Conservation (phyloP, 2,329 filamentous ascomycete genomes). For the Pseudocercospora eumusae region DNA sequence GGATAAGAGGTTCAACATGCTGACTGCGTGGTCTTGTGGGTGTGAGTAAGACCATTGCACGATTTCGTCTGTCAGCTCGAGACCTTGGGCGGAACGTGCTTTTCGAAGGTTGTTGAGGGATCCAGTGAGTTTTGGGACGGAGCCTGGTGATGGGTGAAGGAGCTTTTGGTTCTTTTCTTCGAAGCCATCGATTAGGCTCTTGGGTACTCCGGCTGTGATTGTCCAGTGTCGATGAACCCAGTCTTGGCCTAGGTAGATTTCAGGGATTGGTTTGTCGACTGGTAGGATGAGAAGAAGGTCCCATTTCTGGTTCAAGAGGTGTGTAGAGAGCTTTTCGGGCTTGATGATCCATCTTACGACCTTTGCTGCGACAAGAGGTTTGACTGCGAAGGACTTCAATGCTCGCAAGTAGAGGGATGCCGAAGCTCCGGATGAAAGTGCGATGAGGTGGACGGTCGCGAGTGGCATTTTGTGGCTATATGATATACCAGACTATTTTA, state of each 20-base stretch:
- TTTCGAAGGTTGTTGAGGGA: conserved; percentile 37
- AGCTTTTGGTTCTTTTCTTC: conserved; percentile 44
- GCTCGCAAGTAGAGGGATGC: conserved; percentile 46
- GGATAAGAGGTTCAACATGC: conserved; percentile 65
- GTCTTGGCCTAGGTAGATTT: conserved; percentile 28
- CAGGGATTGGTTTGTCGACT: conserved; percentile 31
- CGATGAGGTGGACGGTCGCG: conserved; percentile 51
- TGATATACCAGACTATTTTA: neutral
- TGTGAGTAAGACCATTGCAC: conserved; percentile 49
- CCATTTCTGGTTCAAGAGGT: conserved; percentile 50
- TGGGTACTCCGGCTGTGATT: conserved; percentile 48
- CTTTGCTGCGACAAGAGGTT: conserved; percentile 48
- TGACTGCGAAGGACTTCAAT: conserved; percentile 39
- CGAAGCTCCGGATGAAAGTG: conserved; percentile 41
- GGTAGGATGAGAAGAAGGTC: conserved; percentile 52
- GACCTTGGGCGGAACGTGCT: conserved; percentile 48
- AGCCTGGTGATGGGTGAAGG: conserved; percentile 37
- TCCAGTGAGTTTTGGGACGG: conserved; percentile 43
- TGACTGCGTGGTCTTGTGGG: conserved; percentile 50
- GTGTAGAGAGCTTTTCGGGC: conserved; percentile 46
- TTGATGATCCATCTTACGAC: conserved; percentile 55
- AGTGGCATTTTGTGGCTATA: conserved; percentile 48
- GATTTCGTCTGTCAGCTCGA: conserved; percentile 58
- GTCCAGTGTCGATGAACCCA: conserved; percentile 37
- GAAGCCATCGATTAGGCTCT: conserved; percentile 44